These are phyloP conservation scores for Jaltomata sinuosa DNA, from an alignment of 257 asterid genomes.

Conservation along the genomic window DNA sequence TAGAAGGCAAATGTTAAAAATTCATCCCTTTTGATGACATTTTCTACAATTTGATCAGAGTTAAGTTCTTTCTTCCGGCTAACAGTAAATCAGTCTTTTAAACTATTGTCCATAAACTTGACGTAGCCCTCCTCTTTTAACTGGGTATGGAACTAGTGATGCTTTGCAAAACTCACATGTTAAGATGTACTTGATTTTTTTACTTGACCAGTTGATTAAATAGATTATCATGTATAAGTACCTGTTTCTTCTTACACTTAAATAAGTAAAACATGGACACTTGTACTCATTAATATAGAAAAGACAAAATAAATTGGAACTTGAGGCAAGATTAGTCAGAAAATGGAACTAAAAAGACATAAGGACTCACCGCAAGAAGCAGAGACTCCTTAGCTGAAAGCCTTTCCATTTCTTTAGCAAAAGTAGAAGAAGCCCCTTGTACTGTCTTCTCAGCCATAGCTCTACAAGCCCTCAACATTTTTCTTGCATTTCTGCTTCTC, in stretches of 20 bases:
- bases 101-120: neutral
- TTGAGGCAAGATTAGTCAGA: neutral
- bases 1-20: neutral
- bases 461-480: conserved; percentile 5
- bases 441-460: conserved; percentile 62
- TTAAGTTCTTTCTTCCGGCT: neutral
- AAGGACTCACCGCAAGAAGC: conserved; percentile 60
- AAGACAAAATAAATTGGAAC: neutral
- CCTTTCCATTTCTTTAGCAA: conserved; percentile 88
- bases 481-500: neutral
- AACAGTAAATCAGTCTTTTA: neutral
- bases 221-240: neutral
- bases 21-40: neutral
- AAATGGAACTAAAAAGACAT: neutral
- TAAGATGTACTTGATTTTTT: no score
- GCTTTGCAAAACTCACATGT: no score
- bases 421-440: conserved; percentile 76
- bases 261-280: neutral
- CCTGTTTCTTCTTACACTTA: neutral
- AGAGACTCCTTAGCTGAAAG: conserved; percentile 90
- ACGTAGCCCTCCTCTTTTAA: no score
- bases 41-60: neutral
- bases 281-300: neutral
- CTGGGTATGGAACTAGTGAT: no score
- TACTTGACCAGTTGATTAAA: neutral